A percentile compares a stretch with the other conserved stretches of the same genome.
These are phyloP conservation scores for Amyloporia xantha DNA, from an alignment of 768 basidiomycete genomes.

Conservation along the genomic window DNA sequence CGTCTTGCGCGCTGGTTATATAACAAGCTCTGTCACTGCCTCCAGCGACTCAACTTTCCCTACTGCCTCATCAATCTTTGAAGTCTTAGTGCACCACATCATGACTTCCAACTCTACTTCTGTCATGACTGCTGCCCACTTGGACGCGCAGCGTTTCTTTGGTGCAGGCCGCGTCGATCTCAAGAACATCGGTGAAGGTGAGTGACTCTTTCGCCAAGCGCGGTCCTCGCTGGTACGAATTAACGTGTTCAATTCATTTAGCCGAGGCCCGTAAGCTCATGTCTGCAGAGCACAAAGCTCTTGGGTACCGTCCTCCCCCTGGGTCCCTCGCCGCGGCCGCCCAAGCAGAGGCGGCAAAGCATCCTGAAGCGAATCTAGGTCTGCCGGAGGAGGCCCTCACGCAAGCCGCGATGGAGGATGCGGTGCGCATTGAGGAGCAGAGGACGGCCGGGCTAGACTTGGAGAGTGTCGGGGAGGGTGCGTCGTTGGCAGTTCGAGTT, in stretches of 20 bases:
- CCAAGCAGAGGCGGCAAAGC: conserved; percentile 17
- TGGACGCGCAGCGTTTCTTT: conserved; percentile 1
- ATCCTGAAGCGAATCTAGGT: conserved; percentile 3
- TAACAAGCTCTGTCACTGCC: no score
- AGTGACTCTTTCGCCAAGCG: not conserved
- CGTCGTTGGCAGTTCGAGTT: not conserved
- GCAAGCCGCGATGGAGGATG: conserved; percentile 16
- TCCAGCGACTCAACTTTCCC: no score
- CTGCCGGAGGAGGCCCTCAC: conserved; percentile 8
- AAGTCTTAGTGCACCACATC: no score
- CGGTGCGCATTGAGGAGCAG: conserved; percentile 12
- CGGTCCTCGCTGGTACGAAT: not conserved
- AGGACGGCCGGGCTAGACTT: conserved; percentile 11
- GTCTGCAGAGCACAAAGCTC: conserved; percentile 23
- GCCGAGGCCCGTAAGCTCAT: conserved; percentile 15
- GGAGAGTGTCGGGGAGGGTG: conserved; percentile 15
- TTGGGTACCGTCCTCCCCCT: conserved; percentile 23
- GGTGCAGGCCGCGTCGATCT: conserved; percentile 11
- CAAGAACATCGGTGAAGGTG: conserved; percentile 21
- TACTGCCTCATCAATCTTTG: no score
- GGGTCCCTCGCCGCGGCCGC: conserved; percentile 22
- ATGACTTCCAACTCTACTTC: not conserved
- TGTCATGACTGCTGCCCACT: conserved; percentile 8
- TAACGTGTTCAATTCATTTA: not conserved
- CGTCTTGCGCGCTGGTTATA: no score